Evolutionary conservation across 2,329 filamentous ascomycete genomes (phyloP).

Genomic region (Pseudogymnoascus sp.): DNA sequence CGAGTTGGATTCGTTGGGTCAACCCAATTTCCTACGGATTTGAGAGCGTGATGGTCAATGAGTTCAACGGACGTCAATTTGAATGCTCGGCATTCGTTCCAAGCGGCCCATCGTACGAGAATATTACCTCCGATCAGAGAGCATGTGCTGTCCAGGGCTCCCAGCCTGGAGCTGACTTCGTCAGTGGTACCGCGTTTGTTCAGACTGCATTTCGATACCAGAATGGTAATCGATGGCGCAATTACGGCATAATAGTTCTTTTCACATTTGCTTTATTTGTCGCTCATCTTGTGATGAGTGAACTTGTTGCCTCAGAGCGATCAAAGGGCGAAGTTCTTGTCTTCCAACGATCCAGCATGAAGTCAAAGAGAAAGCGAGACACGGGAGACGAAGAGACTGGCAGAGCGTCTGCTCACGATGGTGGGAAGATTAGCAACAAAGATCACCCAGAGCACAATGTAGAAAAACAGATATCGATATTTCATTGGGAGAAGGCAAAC

Average conservation of each 20-base stretch:
- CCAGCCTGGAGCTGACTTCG: slow-evolving; percentile 34
- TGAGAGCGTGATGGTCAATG: slow-evolving; percentile 60
- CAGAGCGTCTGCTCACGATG: slow-evolving; percentile 2
- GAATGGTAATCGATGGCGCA: slow-evolving; percentile 47
- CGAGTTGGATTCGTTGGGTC: slow-evolving; percentile 56
- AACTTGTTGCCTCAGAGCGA: slow-evolving; percentile 36
- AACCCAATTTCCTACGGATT: slow-evolving; percentile 64
- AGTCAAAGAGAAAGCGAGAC: neutral
- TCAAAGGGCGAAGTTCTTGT: slow-evolving; percentile 43
- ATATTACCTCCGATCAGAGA: slow-evolving; percentile 35
- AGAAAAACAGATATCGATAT: slow-evolving; percentile 47
- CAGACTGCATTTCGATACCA: slow-evolving; percentile 42
- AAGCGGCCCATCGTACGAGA: slow-evolving; percentile 28
- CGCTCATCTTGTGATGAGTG: slow-evolving; percentile 33
- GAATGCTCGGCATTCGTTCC: slow-evolving; percentile 45
- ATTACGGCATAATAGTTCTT: slow-evolving; percentile 42
- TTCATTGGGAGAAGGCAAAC: slow-evolving; percentile 64
- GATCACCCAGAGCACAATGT: slow-evolving; percentile 20
- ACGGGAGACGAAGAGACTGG: slow-evolving; percentile 10
- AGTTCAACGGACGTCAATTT: slow-evolving; percentile 53
- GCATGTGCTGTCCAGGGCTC: slow-evolving; percentile 52
- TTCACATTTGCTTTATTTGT: slow-evolving; percentile 31
- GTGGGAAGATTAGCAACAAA: neutral
- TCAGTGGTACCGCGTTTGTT: slow-evolving; percentile 52
- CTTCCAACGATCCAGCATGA: slow-evolving; percentile 35